Base-by-base conservation (phyloP, 345 rosid species). In the Hibiscus tridactylites region DNA sequence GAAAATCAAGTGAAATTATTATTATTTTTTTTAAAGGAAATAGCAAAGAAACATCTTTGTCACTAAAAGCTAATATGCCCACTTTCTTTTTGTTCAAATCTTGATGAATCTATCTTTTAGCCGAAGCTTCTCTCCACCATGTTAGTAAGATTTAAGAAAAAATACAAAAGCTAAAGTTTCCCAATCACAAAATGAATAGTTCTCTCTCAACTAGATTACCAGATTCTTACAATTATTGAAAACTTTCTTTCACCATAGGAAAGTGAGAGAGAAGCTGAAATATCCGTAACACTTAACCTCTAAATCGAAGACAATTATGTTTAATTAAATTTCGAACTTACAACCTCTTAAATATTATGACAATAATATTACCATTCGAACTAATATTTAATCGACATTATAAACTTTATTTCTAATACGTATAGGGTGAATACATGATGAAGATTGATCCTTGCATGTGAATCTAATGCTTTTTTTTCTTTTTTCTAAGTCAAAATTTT, bases 101-200 rank as follows among this genome's bases (percentile, higher is more conserved):
- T 52, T 17, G 44, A 56, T 71, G 76, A 71, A 73, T 62, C 75
- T 49, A 70, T 69, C 73, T 69, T 75, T 74, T 24, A 53, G n/a
- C 42, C 74, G 65, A 73, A 76, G 78, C 76, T 76, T 79, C 76
- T 75, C 74, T 73, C 74, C 74, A 58, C 52, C 72, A 16, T 52
- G 19, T 52, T 64, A 19, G 37, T 64, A 39, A 64, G 68, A 39
- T 64, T 64, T 19, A 19, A 5, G 57, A 15, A 16, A 11, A 17
- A 0, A 17, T 46, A 9, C 9, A 5, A 68, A 72, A 60, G 63
- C 9, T 59, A 75, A 66, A 69, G 77, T 71, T 61, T 71, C 70
- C 35, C 29, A 53, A 60, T 39, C 69, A 61, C 76, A 53, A 64
- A 59, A 26, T 52, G 44, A 70, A 80, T 35, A 67, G 42, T 15